Evolutionary conservation across 2,329 filamentous ascomycete species (phyloP).

Genomic region (Curvularia sp.): DNA sequence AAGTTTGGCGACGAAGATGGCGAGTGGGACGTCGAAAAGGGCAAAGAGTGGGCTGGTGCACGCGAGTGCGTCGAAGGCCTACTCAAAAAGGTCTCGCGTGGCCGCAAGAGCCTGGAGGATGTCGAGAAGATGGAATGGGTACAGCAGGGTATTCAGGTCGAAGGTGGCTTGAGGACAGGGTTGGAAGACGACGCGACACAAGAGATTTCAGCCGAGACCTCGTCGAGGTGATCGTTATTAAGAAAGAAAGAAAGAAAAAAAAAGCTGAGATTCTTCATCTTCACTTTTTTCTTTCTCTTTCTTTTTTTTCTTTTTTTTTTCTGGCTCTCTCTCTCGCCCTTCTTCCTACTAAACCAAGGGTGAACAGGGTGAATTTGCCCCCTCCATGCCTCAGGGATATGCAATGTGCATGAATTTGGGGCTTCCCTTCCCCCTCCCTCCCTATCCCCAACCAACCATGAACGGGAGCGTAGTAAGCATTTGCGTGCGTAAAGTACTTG

Average conservation of each 20-base stretch:
- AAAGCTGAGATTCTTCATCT: constrained; percentile 10
- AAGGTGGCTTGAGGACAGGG: constrained; percentile 62
- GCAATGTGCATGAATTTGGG: too few relatives aligned
- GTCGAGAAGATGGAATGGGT: constrained; percentile 81
- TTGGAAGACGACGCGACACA: constrained; percentile 56
- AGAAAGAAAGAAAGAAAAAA: too few relatives aligned
- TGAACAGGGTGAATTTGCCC: too few relatives aligned
- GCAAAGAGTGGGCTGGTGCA: constrained; percentile 73
- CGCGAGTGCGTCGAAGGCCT: constrained; percentile 83
- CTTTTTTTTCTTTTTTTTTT: too few relatives aligned
- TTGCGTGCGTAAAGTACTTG: too few relatives aligned
- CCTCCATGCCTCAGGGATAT: too few relatives aligned
- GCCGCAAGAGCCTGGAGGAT: constrained; percentile 75
- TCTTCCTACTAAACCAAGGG: too few relatives aligned
- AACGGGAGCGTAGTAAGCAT: too few relatives aligned
- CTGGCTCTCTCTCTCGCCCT: not conserved
- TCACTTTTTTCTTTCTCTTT: not conserved
- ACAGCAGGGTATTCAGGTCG: constrained; percentile 71
- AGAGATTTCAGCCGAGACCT: constrained; percentile 19
- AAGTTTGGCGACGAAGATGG: constrained; percentile 83
- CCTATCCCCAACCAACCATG: too few relatives aligned
- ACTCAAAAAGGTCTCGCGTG: constrained; percentile 78
- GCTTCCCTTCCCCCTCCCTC: too few relatives aligned
- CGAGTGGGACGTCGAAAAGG: constrained; percentile 78
- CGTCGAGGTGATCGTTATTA: constrained; percentile 42